Evolutionary conservation across 208 protist species (phyloP).

Genomic region (Novymonas esmeraldas): DNA sequence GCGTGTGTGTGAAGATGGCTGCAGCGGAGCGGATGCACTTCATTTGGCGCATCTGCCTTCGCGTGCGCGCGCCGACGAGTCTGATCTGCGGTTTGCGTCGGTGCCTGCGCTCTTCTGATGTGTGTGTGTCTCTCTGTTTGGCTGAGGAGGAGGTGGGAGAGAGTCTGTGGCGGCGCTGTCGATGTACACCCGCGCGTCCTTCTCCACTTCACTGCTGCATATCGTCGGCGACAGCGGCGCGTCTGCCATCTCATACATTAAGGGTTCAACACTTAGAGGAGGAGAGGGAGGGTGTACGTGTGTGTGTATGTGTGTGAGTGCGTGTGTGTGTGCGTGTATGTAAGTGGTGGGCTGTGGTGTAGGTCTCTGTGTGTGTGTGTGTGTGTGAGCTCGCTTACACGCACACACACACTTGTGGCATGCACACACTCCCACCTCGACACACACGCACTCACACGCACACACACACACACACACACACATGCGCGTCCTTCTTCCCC

Average conservation of each 20-base stretch:
- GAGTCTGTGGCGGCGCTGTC: too few species aligned
- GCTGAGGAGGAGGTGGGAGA: not conserved
- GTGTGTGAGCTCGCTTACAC: not conserved
- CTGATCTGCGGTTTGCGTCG: too few species aligned
- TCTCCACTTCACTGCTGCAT: too few species aligned
- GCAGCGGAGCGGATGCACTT: too few species aligned
- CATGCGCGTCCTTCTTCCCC: not conserved
- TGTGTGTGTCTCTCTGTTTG: not conserved
- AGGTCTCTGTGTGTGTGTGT: slow-evolving; percentile 9
- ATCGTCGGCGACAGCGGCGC: not conserved
- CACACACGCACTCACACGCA: slow-evolving; percentile 5
- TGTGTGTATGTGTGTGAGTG: slow-evolving; percentile 10
- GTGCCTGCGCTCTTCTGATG: too few species aligned
- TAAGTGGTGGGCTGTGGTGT: slow-evolving; percentile 13
- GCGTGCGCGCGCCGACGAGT: too few species aligned
- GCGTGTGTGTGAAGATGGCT: too few species aligned
- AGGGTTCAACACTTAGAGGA: slow-evolving; percentile 48
- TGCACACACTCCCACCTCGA: not conserved
- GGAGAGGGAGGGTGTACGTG: slow-evolving; percentile 7
- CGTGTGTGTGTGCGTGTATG: not conserved
- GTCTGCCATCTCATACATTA: slow-evolving; percentile 79
- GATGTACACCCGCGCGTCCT: too few species aligned
- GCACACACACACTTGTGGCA: not conserved
- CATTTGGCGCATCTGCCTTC: too few species aligned
- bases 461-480: not conserved